Percentiles rank a stretch among this genome's conserved stretches.
phyloP scores from a whole-genome alignment of 768 basidiomycete species.

The Phaeotremella skinneri region DNA sequence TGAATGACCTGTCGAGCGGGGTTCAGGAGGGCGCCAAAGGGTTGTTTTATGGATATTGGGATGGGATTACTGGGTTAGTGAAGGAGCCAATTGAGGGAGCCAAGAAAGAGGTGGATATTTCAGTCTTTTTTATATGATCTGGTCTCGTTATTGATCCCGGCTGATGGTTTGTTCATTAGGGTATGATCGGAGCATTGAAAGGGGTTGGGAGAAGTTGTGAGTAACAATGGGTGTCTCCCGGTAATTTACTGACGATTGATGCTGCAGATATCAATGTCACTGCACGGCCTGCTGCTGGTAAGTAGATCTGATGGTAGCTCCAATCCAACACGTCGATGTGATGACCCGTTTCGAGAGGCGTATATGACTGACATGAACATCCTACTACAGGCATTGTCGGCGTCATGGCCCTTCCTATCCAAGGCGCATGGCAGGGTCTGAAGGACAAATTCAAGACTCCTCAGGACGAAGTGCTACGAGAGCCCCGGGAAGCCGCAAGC shows the following conservation, averaged over 20 bases:
- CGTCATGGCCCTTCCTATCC: conserved; percentile 38
- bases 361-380: conserved; percentile 51
- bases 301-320: conserved; percentile 13
- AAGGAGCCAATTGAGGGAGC: conserved; percentile 53
- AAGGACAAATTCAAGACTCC: conserved; percentile 22
- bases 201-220: conserved; percentile 52
- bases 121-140: neutral
- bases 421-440: conserved; percentile 33
- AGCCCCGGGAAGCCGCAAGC: conserved; percentile 25
- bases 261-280: conserved; percentile 49
- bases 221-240: conserved; percentile 13
- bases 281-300: conserved; percentile 49
- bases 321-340: conserved; percentile 25
- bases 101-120: conserved; percentile 50
- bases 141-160: neutral
- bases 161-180: conserved; percentile 39
- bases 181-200: conserved; percentile 52
- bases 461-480: conserved; percentile 28
- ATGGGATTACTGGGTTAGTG: conserved; percentile 54
- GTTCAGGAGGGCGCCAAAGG: conserved; percentile 58
- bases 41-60: conserved; percentile 52
- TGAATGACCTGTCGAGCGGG: conserved; percentile 56
- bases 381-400: conserved; percentile 30
- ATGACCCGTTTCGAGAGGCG: conserved; percentile 49
- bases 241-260: conserved; percentile 6